Evolutionary conservation across 306 rosid species (phyloP).

Genomic region (Cicer cuneatum): DNA sequence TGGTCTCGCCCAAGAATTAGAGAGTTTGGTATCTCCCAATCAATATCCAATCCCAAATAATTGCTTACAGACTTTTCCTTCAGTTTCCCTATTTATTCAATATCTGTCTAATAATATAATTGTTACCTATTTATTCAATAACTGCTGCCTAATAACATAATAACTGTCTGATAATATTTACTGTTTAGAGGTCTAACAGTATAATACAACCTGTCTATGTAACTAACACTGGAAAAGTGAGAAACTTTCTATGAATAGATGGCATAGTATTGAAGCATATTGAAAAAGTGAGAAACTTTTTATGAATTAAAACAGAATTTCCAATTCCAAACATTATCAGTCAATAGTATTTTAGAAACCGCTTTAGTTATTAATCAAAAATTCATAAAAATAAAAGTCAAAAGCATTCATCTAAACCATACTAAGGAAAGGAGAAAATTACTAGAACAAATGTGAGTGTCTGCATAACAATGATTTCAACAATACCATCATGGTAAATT

Average conservation of each 20-base stretch:
- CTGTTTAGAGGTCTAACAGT: too few species aligned
- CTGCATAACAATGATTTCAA: conserved; percentile 4
- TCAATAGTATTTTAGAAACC: neutral
- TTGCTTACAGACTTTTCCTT: too few species aligned
- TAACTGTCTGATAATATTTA: too few species aligned
- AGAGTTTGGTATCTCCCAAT: too few species aligned
- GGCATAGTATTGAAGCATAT: neutral
- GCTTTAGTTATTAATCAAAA: neutral
- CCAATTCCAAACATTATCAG: conserved; percentile 25
- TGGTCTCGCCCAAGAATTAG: too few species aligned
- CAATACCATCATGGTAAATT: neutral
- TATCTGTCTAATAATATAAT: too few species aligned
- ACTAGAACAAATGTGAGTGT: conserved; percentile 4
- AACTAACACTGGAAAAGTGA: too few species aligned
- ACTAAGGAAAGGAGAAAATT: neutral
- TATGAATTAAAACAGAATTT: neutral
- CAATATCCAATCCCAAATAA: too few species aligned
- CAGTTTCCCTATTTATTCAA: too few species aligned
- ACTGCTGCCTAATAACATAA: too few species aligned
- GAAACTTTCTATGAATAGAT: neutral
- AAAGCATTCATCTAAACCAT: neutral
- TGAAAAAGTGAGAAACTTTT: conserved; percentile 11
- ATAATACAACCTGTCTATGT: too few species aligned
- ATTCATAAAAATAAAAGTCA: neutral
- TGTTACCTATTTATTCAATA: too few species aligned